These are phyloP conservation scores for Boletus patriciae DNA, from an alignment of 768 basidiomycete genomes.

Conservation along the genomic window DNA sequence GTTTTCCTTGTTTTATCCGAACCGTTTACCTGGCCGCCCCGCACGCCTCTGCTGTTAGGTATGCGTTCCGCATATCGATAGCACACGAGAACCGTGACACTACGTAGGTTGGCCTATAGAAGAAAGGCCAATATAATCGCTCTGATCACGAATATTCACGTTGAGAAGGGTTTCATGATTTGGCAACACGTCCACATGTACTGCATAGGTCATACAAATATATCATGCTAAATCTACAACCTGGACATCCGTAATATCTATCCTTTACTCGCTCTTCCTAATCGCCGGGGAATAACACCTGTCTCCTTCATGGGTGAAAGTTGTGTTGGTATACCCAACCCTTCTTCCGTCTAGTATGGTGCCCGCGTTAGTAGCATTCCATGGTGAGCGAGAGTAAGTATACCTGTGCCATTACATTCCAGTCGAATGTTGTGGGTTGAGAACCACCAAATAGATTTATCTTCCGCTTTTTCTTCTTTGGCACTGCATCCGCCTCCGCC, in stretches of 20 bases:
- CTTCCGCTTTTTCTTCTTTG: slow-evolving; percentile 70
- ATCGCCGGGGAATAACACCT: slow-evolving; percentile 48
- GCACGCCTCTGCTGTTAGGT: slow-evolving; percentile 47
- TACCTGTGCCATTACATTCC: slow-evolving; percentile 46
- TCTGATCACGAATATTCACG: slow-evolving; percentile 69
- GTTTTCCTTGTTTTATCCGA: slow-evolving; percentile 16
- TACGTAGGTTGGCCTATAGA: slow-evolving; percentile 49
- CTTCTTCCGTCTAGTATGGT: slow-evolving; percentile 35
- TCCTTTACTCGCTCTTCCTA: slow-evolving; percentile 30
- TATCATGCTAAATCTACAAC: background rate
- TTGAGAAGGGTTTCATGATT: slow-evolving; percentile 85
- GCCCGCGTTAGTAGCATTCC: background rate
- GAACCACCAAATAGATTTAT: slow-evolving; percentile 57
- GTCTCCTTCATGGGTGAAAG: slow-evolving; percentile 67
- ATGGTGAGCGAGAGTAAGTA: slow-evolving; percentile 5
- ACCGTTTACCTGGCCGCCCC: slow-evolving; percentile 48
- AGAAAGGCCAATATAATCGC: slow-evolving; percentile 76
- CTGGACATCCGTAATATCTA: slow-evolving; percentile 2
- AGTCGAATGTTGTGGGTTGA: slow-evolving; percentile 43
- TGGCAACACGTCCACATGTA: slow-evolving; percentile 51
- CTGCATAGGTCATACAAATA: background rate
- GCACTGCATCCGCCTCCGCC: slow-evolving; percentile 30
- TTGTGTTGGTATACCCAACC: slow-evolving; percentile 61
- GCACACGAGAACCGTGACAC: slow-evolving; percentile 43
- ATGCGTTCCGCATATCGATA: slow-evolving; percentile 62